Percentiles rank a stretch among this genome's conserved stretches.
Conservation (phyloP, 768 basidiomycete genomes). For the Termitomyces sp. region DNA sequence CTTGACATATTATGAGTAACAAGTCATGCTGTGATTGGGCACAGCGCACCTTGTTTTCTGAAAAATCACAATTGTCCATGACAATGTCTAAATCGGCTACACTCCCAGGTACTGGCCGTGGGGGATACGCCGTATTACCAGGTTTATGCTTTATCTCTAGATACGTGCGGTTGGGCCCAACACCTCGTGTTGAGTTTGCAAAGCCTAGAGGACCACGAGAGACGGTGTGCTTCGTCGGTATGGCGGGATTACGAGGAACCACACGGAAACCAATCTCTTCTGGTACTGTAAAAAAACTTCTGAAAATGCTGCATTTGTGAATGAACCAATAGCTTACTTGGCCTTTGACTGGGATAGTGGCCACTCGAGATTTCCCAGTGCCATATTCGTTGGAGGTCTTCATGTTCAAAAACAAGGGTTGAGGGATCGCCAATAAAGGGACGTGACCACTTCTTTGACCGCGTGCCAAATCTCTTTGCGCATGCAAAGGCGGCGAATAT, state of each 20-base stretch:
- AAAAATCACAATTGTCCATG: slow-evolving; percentile 92
- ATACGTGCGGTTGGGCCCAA: slow-evolving; percentile 76
- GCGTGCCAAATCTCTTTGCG: slow-evolving; percentile 53
- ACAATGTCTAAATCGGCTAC: slow-evolving; percentile 85
- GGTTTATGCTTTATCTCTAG: slow-evolving; percentile 59
- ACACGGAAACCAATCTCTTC: slow-evolving; percentile 54
- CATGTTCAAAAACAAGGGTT: slow-evolving; percentile 68
- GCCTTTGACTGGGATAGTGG: slow-evolving; percentile 82
- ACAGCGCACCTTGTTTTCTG: slow-evolving; percentile 56
- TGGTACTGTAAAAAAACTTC: slow-evolving; percentile 46
- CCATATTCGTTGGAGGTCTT: slow-evolving; percentile 90
- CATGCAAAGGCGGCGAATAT: slow-evolving; percentile 57
- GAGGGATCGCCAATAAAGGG: slow-evolving; percentile 51
- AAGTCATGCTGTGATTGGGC: neutral
- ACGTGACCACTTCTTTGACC: slow-evolving; percentile 59
- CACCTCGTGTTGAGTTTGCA: slow-evolving; percentile 49
- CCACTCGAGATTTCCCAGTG: slow-evolving; percentile 92
- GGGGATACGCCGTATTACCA: slow-evolving; percentile 74
- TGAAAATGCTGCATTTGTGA: neutral
- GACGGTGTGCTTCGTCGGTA: slow-evolving; percentile 49
- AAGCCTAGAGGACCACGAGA: slow-evolving; percentile 42
- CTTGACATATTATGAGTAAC: slow-evolving; percentile 40
- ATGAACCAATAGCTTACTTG: slow-evolving; percentile 46
- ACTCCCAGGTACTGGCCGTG: slow-evolving; percentile 78
- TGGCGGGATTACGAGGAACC: slow-evolving; percentile 64